Conservation (phyloP, 768 basidiomycete species). For the Glaciozyma martinii region DNA sequence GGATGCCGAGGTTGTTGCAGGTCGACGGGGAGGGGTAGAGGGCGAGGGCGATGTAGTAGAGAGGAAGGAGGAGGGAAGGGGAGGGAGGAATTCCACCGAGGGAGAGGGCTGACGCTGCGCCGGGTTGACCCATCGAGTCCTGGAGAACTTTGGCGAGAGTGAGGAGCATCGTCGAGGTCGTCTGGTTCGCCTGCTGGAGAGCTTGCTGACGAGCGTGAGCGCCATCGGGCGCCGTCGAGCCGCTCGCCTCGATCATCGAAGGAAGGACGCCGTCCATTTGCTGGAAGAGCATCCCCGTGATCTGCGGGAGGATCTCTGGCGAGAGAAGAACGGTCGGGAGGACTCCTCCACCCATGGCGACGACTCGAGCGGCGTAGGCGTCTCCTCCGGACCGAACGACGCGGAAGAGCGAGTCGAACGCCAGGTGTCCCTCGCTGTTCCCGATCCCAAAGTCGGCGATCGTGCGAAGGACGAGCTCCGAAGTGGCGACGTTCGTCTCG, state of each 20-base stretch:
- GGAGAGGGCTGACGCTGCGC: constrained; percentile 35
- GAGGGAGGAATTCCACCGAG: constrained; percentile 21
- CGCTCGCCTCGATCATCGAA: constrained; percentile 35
- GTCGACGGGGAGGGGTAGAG: constrained; percentile 46
- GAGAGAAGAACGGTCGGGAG: constrained; percentile 45
- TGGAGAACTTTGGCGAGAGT: constrained; percentile 48
- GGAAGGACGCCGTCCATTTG: constrained; percentile 40
- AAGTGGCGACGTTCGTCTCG: background rate
- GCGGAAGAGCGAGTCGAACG: constrained; percentile 32
- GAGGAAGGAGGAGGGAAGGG: constrained; percentile 43
- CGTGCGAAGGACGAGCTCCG: constrained; percentile 7
- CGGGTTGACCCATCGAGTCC: constrained; percentile 35
- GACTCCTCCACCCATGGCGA: constrained; percentile 41
- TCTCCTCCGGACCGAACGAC: constrained; percentile 40
- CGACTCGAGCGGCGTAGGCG: constrained; percentile 40
- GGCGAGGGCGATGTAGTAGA: constrained; percentile 48
- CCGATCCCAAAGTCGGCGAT: constrained; percentile 32
- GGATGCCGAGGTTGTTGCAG: constrained; percentile 49
- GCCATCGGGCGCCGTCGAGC: background rate
- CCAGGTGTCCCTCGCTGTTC: constrained; percentile 19
- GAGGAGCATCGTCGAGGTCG: constrained; percentile 38
- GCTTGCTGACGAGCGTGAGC: constrained; percentile 11
- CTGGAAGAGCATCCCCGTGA: constrained; percentile 43
- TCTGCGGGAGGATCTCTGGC: constrained; percentile 42
- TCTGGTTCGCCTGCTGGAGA: constrained; percentile 29